Evolutionary conservation across 2,329 filamentous ascomycete genomes (phyloP).

Genomic region (Venturia asperata): DNA sequence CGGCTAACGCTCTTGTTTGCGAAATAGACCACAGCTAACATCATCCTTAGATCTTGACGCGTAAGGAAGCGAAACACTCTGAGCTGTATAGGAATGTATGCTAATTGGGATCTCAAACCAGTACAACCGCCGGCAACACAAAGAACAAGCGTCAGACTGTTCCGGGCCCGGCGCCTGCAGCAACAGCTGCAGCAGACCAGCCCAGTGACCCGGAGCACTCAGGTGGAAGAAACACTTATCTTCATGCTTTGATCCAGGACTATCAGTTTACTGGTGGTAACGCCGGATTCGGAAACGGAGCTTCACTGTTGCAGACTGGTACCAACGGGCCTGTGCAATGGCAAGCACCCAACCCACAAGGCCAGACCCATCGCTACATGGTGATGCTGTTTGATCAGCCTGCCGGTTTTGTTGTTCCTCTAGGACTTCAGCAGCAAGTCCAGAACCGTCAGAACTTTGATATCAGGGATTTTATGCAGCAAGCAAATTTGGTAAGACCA

Average conservation of each 20-base stretch:
- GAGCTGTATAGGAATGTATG: not conserved
- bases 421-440: constrained; percentile 9
- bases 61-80: not conserved
- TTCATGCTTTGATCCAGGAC: constrained; percentile 15
- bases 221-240: constrained; percentile 10
- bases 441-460: constrained; percentile 12
- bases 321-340: constrained; percentile 15
- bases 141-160: constrained; percentile 13
- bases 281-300: constrained; percentile 7
- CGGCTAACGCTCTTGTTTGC: not conserved
- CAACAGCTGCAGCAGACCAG: constrained; percentile 8
- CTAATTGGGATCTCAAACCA: not conserved
- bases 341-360: constrained; percentile 9
- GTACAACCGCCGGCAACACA: not conserved
- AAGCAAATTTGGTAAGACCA: constrained; percentile 10
- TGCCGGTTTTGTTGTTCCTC: not conserved
- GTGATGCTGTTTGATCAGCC: constrained; percentile 14
- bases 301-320: constrained; percentile 1
- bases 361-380: constrained; percentile 13
- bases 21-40: not conserved
- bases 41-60: constrained; percentile 5
- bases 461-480: constrained; percentile 14
- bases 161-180: not conserved
- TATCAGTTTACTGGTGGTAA: constrained; percentile 11
- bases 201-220: constrained; percentile 15